Evolutionary conservation across 148 eudicot species (phyloP).

Genomic region (Suaeda aralocaspica): DNA sequence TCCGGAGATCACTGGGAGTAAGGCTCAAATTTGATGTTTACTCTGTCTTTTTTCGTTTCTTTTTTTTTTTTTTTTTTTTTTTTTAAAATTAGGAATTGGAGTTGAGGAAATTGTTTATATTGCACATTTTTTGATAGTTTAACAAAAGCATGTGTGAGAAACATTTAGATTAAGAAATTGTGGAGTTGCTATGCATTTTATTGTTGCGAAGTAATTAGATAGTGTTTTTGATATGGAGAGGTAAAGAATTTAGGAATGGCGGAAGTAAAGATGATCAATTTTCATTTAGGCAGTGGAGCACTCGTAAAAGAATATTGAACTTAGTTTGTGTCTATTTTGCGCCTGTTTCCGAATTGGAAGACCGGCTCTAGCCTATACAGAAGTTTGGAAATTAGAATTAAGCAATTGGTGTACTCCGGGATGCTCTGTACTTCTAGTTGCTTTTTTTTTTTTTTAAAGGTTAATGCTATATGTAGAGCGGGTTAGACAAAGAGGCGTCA

Average conservation of each 20-base stretch:
- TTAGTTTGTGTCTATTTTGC: too few species aligned
- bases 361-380: too few species aligned
- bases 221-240: background rate
- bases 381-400: too few species aligned
- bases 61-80: background rate
- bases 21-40: conserved; percentile 16
- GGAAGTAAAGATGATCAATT: too few species aligned
- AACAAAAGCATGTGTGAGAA: background rate
- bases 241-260: too few species aligned
- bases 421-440: background rate
- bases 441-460: too few species aligned
- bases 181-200: background rate
- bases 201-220: background rate
- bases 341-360: too few species aligned
- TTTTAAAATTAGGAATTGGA: too few species aligned
- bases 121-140: too few species aligned
- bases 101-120: background rate
- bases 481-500: background rate
- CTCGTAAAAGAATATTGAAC: background rate
- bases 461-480: background rate
- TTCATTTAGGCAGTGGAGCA: too few species aligned
- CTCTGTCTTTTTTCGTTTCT: background rate
- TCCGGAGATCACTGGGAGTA: conserved; percentile 82
- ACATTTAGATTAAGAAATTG: background rate
- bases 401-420: too few species aligned